phyloP scores from a whole-genome alignment of 805 yeast species.

The Wickerhamomyces ciferrii region DNA sequence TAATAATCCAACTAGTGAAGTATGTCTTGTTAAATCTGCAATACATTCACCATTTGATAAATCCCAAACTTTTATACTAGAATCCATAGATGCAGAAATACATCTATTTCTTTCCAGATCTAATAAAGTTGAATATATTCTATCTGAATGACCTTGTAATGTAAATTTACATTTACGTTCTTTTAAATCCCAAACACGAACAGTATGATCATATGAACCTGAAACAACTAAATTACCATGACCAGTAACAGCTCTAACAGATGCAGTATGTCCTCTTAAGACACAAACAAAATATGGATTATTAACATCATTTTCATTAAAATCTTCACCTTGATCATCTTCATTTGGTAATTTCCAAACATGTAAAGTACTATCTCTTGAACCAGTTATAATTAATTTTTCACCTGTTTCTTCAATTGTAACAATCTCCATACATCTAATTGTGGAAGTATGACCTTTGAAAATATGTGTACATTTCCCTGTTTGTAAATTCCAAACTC shows the following conservation, averaged over 20 bases:
- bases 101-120: constrained; percentile 75
- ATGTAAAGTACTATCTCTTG: constrained; percentile 79
- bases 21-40: constrained; percentile 77
- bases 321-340: constrained; percentile 22
- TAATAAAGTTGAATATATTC: constrained; percentile 83
- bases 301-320: constrained; percentile 26
- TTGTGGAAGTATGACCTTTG: constrained; percentile 89
- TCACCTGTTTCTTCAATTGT: constrained; percentile 58
- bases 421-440: constrained; percentile 82
- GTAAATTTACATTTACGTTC: constrained; percentile 70
- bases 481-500: constrained; percentile 86
- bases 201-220: constrained; percentile 87
- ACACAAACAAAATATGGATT: constrained; percentile 66
- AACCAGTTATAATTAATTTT: constrained; percentile 81
- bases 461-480: constrained; percentile 90
- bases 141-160: constrained; percentile 78
- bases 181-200: constrained; percentile 87
- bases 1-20: constrained; percentile 82
- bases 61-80: constrained; percentile 88
- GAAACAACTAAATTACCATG: constrained; percentile 78
- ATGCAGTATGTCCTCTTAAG: constrained; percentile 68
- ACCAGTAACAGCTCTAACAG: constrained; percentile 87
- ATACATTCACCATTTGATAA: constrained; percentile 67
- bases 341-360: constrained; percentile 75
- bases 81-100: constrained; percentile 88